A percentile compares a stretch with the other conserved stretches of the same genome.
phyloP scores from a whole-genome alignment of 805 yeast genomes.

The Jamesozyma lodderae region DNA sequence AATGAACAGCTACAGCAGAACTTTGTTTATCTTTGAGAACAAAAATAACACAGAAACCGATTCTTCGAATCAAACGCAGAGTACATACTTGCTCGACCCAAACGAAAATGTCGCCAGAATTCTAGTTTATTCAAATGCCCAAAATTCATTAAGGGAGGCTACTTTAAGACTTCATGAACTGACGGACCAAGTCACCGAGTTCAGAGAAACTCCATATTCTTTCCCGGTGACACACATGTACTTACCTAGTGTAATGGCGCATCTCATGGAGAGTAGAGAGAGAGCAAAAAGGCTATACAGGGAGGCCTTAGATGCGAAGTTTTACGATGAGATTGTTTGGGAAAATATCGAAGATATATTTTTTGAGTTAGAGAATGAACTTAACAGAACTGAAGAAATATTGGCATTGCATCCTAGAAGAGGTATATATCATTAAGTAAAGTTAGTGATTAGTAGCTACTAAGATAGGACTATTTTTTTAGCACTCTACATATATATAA shows the following conservation, averaged over 20 bases:
- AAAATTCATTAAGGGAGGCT: slow-evolving; percentile 5
- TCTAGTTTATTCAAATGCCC: slow-evolving; percentile 2
- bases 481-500: too few relatives aligned
- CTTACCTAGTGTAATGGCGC: slow-evolving; percentile 12
- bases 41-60: too few relatives aligned
- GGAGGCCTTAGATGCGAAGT: slow-evolving; percentile 7
- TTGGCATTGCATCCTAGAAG: slow-evolving; percentile 14
- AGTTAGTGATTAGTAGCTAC: too few relatives aligned
- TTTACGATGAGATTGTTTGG: slow-evolving; percentile 7
- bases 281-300: slow-evolving; percentile 17
- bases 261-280: slow-evolving; percentile 13
- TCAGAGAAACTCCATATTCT: slow-evolving; percentile 4
- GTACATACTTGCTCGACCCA: too few relatives aligned
- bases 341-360: slow-evolving; percentile 10
- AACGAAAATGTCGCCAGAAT: background rate
- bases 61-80: too few relatives aligned
- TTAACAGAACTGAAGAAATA: slow-evolving; percentile 12
- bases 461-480: too few relatives aligned
- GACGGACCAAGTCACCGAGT: slow-evolving; percentile 9
- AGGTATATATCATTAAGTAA: slow-evolving; percentile 11
- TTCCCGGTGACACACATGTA: background rate
- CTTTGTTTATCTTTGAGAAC: too few relatives aligned
- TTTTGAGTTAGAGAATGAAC: slow-evolving; percentile 10
- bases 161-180: slow-evolving; percentile 12
- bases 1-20: too few relatives aligned